Conservation (phyloP, 352 stramenopile species). For the Globisporangium splendens region DNA sequence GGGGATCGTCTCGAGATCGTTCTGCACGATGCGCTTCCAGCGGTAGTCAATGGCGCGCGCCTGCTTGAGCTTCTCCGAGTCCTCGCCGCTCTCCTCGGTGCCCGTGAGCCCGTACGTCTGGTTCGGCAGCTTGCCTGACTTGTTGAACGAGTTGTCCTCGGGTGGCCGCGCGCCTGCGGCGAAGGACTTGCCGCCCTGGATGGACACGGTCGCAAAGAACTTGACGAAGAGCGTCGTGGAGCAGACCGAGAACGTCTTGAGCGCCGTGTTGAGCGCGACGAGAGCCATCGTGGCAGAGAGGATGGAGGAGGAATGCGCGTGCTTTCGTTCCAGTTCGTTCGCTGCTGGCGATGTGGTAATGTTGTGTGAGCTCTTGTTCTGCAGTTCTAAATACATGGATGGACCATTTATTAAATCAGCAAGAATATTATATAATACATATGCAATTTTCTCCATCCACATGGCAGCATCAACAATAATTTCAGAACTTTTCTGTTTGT, state of each 20-base stretch:
- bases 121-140: slow-evolving; percentile 2
- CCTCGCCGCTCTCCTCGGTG: slow-evolving; percentile 1
- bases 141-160: slow-evolving; percentile 14
- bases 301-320: not conserved
- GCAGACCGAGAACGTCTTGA: slow-evolving; percentile 11
- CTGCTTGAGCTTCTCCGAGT: slow-evolving; percentile 1
- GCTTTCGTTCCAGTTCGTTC: not conserved
- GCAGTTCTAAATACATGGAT: no score
- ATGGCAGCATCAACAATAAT: no score
- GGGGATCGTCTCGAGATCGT: slow-evolving; percentile 46
- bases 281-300: not conserved
- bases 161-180: slow-evolving; percentile 8
- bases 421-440: no score
- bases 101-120: slow-evolving; percentile 2
- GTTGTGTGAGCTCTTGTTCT: no score
- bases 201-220: slow-evolving; percentile 11
- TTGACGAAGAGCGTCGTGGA: slow-evolving; percentile 15
- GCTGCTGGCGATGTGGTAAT: no score
- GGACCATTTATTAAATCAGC: no score
- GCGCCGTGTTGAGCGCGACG: slow-evolving; percentile 1
- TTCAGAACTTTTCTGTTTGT: no score
- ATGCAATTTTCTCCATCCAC: no score
- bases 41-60: slow-evolving; percentile 26
- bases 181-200: slow-evolving; percentile 17
- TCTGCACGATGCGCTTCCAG: slow-evolving; percentile 40